These are phyloP conservation scores for Euphorbia tirucalli DNA, from an alignment of 345 rosid species.

Conservation along the genomic window DNA sequence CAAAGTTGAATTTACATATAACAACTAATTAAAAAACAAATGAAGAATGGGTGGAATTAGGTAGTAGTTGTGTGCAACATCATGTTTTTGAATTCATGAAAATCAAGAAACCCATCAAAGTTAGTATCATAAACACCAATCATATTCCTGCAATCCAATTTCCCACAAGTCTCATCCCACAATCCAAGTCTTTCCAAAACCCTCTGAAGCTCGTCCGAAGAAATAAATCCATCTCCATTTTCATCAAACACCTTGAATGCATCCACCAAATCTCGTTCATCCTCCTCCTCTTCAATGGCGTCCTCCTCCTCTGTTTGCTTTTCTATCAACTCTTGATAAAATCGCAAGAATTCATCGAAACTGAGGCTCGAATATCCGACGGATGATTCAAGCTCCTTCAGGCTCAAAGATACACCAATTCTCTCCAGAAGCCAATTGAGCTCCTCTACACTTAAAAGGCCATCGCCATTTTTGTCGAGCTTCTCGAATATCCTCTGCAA, in stretches of 20 bases:
- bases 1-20: no score
- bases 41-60: no score
- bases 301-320: constrained; percentile 7
- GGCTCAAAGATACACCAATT: constrained; percentile 36
- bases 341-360: constrained; percentile 55
- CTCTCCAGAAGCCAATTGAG: constrained; percentile 65
- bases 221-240: constrained; percentile 72
- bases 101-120: constrained; percentile 72
- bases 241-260: constrained; percentile 73
- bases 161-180: constrained; percentile 52
- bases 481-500: constrained; percentile 56
- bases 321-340: constrained; percentile 44
- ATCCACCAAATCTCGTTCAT: constrained; percentile 33
- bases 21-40: no score
- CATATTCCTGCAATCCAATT: constrained; percentile 64
- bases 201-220: constrained; percentile 63
- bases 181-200: constrained; percentile 63
- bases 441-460: constrained; percentile 60
- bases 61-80: constrained; percentile 31
- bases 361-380: constrained; percentile 60
- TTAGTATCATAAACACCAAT: constrained; percentile 59
- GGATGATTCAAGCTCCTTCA: constrained; percentile 48
- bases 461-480: constrained; percentile 74
- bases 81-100: constrained; percentile 80
- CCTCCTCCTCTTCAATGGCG: constrained; percentile 14